Base-by-base conservation (phyloP, 164 flowering plant species). In the Berberis vulgaris region DNA sequence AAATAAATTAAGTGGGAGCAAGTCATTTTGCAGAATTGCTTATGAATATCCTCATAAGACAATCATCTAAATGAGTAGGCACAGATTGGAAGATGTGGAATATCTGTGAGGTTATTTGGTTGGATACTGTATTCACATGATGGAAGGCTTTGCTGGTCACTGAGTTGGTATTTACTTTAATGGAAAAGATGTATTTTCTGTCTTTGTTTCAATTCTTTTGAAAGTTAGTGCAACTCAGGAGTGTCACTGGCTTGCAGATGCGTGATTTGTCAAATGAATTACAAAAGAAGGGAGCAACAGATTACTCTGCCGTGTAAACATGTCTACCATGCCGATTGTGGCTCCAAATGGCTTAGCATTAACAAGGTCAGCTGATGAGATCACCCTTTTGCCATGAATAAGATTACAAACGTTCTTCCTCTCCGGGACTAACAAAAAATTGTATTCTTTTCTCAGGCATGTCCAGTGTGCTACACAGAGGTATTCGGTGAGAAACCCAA, bases 221-320 rank as follows among this genome's bases (percentile, higher is more conserved):
- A 26, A 26, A 26, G 26, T 0, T 26, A 26, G 26, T 26, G 26
- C 26, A 26, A 26, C 26, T 26, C 26, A 26, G 26, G 26, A 39
- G 4, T 60, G 49, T 55, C 55, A 42, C 57, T 66, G 41, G 43
- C 67, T 67, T 49, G 41, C 67, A 92, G 97, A 66, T 90, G 96
- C 67, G 97, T 93, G 41, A 81, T 93, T 46, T 93, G 98, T 78
- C 97, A 90, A 80, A 85, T 86, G 96, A 85, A 84, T 73, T 90
- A 85, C 59, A 86, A 80, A 76, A 74, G 91, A 69, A 77, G 94
- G 7, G 91, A 86, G 6, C 72, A 74, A 45, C 84, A 65, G 56
- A 84, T 88, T 65, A 86, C 82, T 6, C 82, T 90, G 56, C 96
- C 97, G 2, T 90, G 97, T 79, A 88, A 86, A 67, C 97, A 90